phyloP scores from a whole-genome alignment of 1,284 basidiomycete species.

The Trametes versicolor region DNA sequence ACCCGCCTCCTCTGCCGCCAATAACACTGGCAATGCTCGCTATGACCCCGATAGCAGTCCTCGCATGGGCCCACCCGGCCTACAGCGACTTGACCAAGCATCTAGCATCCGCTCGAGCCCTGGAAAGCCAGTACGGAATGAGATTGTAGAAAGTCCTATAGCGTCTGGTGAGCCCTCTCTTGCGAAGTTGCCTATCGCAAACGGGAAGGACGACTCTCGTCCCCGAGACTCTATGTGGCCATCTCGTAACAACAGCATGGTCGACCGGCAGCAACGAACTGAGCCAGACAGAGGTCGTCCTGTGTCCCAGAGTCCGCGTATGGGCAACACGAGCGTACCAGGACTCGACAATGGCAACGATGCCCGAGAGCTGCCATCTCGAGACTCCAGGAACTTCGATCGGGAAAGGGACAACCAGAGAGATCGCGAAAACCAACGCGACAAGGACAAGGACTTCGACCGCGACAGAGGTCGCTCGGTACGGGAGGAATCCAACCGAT shows the following conservation, averaged over 20 bases:
- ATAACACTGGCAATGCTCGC: slow-evolving; percentile 8
- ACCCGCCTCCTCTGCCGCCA: slow-evolving; percentile 8
- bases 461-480: slow-evolving; percentile 36
- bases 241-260: slow-evolving; percentile 33
- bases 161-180: slow-evolving; percentile 24
- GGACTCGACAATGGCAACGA: slow-evolving; percentile 24
- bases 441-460: slow-evolving; percentile 39
- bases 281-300: slow-evolving; percentile 31
- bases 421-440: slow-evolving; percentile 42
- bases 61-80: slow-evolving; percentile 23
- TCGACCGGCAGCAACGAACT: slow-evolving; percentile 33
- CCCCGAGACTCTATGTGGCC: slow-evolving; percentile 35
- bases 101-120: slow-evolving; percentile 24
- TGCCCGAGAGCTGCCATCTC: slow-evolving; percentile 28
- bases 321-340: slow-evolving; percentile 6
- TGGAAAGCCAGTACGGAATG: slow-evolving; percentile 36
- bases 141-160: slow-evolving; percentile 22
- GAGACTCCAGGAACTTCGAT: slow-evolving; percentile 32
- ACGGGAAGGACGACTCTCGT: slow-evolving; percentile 36
- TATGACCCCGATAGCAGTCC: slow-evolving; percentile 10
- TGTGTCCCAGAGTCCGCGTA: slow-evolving; percentile 25
- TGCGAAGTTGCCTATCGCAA: slow-evolving; percentile 29
- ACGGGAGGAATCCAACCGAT: slow-evolving; percentile 32
- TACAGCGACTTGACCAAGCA: slow-evolving; percentile 22
- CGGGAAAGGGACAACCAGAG: slow-evolving; percentile 41